Percentiles rank a stretch among this genome's conserved stretches.
phyloP scores from a whole-genome alignment of 768 basidiomycete genomes.

The Leccinum fibrillosum region DNA sequence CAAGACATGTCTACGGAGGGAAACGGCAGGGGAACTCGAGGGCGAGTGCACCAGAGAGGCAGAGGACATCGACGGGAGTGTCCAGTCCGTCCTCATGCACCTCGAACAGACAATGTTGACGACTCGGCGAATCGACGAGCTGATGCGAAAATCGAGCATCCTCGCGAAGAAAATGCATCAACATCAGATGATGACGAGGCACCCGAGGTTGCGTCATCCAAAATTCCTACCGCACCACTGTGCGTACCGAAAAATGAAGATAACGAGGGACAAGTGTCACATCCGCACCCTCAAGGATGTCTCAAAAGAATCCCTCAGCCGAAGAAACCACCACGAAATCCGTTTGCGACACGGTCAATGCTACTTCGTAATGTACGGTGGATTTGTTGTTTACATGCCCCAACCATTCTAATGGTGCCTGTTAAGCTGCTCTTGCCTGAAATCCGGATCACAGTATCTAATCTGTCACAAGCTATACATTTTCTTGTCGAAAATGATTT shows the following conservation, averaged over 20 bases:
- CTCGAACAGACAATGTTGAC: neutral
- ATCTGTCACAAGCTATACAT: conserved; percentile 87
- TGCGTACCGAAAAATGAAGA: conserved; percentile 8
- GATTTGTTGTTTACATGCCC: neutral
- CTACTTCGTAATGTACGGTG: conserved; percentile 73
- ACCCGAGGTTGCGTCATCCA: conserved; percentile 63
- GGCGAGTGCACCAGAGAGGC: conserved; percentile 24
- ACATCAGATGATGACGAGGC: conserved; percentile 39
- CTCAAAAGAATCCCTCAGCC: conserved; percentile 39
- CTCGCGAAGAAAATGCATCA: conserved; percentile 17
- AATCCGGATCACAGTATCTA: conserved; percentile 84
- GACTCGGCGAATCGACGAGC: neutral
- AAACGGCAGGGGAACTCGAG: neutral
- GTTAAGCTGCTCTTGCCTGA: conserved; percentile 76
- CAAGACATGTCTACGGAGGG: conserved; percentile 23
- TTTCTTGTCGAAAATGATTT: conserved; percentile 92
- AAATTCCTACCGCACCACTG: conserved; percentile 21
- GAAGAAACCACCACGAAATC: conserved; percentile 52
- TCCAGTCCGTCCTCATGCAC: neutral
- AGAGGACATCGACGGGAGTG: conserved; percentile 29
- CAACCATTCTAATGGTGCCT: conserved; percentile 7
- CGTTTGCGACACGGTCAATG: conserved; percentile 64
- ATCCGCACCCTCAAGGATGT: conserved; percentile 3
- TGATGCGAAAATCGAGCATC: neutral
- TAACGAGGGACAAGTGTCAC: conserved; percentile 4